Percentiles rank a stretch among this genome's conserved stretches.
These are phyloP conservation scores for Cubamyces sp. DNA, from an alignment of 768 basidiomycete genomes.

Conservation along the genomic window DNA sequence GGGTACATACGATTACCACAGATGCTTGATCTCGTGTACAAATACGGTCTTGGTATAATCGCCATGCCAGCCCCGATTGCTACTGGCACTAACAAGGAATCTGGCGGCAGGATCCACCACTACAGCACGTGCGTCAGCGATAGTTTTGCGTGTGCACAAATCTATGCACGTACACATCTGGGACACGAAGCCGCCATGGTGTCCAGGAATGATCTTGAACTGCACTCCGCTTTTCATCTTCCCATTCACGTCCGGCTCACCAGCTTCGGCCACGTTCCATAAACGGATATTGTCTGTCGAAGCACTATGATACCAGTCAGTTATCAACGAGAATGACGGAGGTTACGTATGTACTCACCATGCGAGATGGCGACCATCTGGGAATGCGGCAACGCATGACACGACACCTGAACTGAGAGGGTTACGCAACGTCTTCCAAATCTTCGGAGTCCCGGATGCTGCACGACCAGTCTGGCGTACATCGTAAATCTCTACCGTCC, in stretches of 20 bases:
- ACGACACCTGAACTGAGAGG: constrained; percentile 90
- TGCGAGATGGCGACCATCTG: constrained; percentile 89
- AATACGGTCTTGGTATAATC: constrained; percentile 89
- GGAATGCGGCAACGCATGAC: constrained; percentile 88
- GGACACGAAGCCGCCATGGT: constrained; percentile 93
- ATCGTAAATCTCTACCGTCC: constrained; percentile 93
- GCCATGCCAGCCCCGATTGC: constrained; percentile 93
- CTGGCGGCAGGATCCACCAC: constrained; percentile 85
- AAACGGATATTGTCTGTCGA: constrained; percentile 91
- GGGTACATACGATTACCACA: constrained; percentile 23
- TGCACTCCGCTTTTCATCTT: constrained; percentile 72
- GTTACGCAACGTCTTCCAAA: constrained; percentile 83
- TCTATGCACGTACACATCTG: constrained; percentile 79
- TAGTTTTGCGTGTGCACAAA: constrained; percentile 25
- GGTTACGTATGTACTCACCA: constrained; percentile 57
- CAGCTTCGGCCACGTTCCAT: constrained; percentile 88
- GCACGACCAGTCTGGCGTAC: constrained; percentile 77
- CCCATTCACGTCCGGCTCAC: constrained; percentile 64
- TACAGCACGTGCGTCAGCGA: constrained; percentile 36
- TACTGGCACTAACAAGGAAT: constrained; percentile 90
- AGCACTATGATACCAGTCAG: constrained; percentile 55
- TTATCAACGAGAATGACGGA: neutral
- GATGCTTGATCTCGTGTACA: constrained; percentile 80
- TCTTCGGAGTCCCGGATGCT: constrained; percentile 66
- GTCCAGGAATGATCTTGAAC: constrained; percentile 95